Conservation (phyloP, 805 yeast species). For the Schizosaccharomyces lindneri region DNA sequence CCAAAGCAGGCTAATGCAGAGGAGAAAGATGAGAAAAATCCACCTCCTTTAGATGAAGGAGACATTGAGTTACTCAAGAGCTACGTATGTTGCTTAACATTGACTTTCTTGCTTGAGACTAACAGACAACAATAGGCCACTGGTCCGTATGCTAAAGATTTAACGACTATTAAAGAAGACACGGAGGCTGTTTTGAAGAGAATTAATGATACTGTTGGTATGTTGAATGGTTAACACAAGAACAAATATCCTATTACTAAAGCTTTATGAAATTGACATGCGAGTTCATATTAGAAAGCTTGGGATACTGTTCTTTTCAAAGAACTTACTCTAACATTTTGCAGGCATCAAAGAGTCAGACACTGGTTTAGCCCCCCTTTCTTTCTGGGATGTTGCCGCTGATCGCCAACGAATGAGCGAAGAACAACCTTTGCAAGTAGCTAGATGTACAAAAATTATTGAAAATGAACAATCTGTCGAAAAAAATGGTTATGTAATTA, state of each 20-base stretch:
- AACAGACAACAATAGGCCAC: conserved; percentile 31
- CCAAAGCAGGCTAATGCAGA: conserved; percentile 58
- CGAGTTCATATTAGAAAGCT: not conserved
- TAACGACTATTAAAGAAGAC: conserved; percentile 69
- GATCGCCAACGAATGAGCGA: conserved; percentile 80
- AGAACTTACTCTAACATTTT: not conserved
- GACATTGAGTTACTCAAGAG: conserved; percentile 94
- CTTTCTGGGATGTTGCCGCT: conserved; percentile 90
- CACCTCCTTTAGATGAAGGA: conserved; percentile 75
- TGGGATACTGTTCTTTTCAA: too few species aligned
- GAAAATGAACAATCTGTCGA: conserved; percentile 40
- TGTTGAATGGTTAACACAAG: not conserved
- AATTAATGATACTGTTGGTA: conserved; percentile 81
- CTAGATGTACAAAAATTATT: conserved; percentile 93
- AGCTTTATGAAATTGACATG: not conserved
- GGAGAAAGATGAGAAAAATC: conserved; percentile 38
- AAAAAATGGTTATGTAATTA: conserved; percentile 79
- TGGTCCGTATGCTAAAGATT: conserved; percentile 71
- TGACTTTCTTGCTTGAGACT: not conserved
- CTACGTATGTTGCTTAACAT: conserved; percentile 20
- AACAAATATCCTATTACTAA: not conserved
- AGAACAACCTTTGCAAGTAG: conserved; percentile 93
- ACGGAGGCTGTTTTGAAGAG: conserved; percentile 59
- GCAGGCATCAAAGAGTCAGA: conserved; percentile 39
- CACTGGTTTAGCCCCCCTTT: conserved; percentile 93